Percentiles rank a stretch among this genome's conserved stretches.
These are phyloP conservation scores for Naegleria fowleri DNA, from an alignment of 208 protist species.

Conservation along the genomic window DNA sequence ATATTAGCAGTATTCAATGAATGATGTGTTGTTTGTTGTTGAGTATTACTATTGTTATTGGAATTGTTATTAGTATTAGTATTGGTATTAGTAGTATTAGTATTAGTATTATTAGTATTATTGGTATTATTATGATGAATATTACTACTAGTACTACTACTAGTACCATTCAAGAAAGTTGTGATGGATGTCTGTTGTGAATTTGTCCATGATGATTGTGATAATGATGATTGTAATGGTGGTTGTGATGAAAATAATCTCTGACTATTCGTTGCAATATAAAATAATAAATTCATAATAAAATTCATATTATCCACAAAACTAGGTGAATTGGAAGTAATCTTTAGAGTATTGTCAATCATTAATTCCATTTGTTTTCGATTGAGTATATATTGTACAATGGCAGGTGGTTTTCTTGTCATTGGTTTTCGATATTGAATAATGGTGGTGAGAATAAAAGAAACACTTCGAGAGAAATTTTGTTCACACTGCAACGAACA, in stretches of 20 bases:
- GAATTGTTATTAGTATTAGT: too few species aligned
- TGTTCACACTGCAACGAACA: neutral
- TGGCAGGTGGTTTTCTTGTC: neutral
- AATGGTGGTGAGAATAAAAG: neutral
- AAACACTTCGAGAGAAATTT: neutral
- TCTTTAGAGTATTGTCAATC: neutral
- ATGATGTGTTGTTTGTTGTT: too few species aligned
- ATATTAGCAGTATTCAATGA: too few species aligned
- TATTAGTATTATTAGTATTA: too few species aligned
- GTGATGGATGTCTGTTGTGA: too few species aligned
- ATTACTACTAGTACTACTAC: too few species aligned
- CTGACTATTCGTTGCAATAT: neutral
- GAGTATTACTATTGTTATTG: too few species aligned
- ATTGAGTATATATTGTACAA: neutral
- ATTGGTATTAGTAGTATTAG: too few species aligned
- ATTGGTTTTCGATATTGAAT: constrained; percentile 8
- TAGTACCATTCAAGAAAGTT: too few species aligned
- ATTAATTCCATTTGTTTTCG: constrained; percentile 1
- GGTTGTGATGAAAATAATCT: neutral
- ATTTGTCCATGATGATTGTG: too few species aligned
- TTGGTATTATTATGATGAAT: too few species aligned
- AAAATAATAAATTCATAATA: constrained; percentile 5
- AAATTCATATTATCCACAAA: constrained; percentile 18
- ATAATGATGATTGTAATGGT: too few species aligned
- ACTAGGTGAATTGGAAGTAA: neutral